A percentile compares a stretch with the other conserved stretches of the same genome.
Evolutionary conservation across 768 basidiomycete genomes (phyloP).

Genomic region (Phaffia tasmanica): DNA sequence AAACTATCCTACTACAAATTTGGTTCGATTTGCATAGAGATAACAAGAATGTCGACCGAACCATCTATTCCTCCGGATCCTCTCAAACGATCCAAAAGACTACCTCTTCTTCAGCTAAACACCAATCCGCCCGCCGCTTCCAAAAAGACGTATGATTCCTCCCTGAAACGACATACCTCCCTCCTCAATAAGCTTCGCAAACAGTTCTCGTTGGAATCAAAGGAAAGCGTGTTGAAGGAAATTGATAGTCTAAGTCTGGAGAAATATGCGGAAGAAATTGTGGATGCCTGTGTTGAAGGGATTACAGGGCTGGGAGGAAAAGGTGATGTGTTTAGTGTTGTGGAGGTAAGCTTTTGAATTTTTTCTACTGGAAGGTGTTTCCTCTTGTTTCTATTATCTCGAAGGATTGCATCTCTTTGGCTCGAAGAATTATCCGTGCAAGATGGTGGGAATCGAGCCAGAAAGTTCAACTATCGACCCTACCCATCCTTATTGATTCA

Average conservation of each 20-base stretch:
- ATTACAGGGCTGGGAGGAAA: slow-evolving; percentile 43
- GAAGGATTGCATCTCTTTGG: too few species aligned
- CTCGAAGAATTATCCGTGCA: neutral
- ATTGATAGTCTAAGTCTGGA: slow-evolving; percentile 78
- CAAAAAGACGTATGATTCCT: slow-evolving; percentile 69
- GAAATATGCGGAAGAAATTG: slow-evolving; percentile 94
- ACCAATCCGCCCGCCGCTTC: slow-evolving; percentile 44
- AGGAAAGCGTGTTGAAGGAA: slow-evolving; percentile 80
- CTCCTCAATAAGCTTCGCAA: slow-evolving; percentile 86
- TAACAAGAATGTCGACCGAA: slow-evolving; percentile 11
- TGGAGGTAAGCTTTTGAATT: slow-evolving; percentile 54
- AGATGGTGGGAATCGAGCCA: too few species aligned
- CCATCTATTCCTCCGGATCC: neutral
- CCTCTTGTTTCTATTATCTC: neutral
- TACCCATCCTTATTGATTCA: too few species aligned
- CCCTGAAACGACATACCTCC: slow-evolving; percentile 88
- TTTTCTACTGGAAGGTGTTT: neutral
- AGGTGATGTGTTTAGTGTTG: slow-evolving; percentile 44
- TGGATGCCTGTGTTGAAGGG: slow-evolving; percentile 75
- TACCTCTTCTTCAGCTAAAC: slow-evolving; percentile 3
- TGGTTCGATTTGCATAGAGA: too few species aligned
- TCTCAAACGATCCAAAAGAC: slow-evolving; percentile 2
- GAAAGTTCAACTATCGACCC: too few species aligned
- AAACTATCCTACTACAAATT: too few species aligned
- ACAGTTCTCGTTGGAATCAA: slow-evolving; percentile 47